Base-by-base conservation (phyloP, 1,284 basidiomycete species). In the Sporisorium exsertum region DNA sequence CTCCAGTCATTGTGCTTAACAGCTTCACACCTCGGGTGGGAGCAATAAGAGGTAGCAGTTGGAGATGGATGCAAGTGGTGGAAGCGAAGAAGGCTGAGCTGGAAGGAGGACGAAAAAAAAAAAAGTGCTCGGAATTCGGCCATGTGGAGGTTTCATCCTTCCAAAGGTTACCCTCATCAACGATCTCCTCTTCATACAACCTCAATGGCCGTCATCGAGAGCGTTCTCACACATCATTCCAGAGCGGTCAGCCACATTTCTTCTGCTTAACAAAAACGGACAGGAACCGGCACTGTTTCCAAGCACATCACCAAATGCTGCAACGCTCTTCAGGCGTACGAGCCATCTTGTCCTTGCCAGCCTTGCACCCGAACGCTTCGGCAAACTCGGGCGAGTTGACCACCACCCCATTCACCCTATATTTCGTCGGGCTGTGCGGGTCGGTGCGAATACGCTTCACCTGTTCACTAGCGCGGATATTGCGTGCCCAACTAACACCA, bases 391-490 rank as follows among this genome's bases (percentile, higher is more conserved):
- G 68, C 55, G 60, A 71, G 70, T 85, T 84, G 57, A 64, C 64
- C 15, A 85, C 57, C 12, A 80, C 72, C 7, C 76, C 81, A 32
- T 79, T 82, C 35, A 83, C 78, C 6, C 84, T 64, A 72, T 68
- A 84, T 65, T 77, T 79, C 35, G 79, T 82, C 9, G 83, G 82
- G 40, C 81, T 81, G 76, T 85, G 83, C 29, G 81, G 80, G 56
- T 85, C 83, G 16, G 83, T 85, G 18, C 76, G 58, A 16, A 83
- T 67, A 3, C 83, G 69, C 57, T 69, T 67, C n/a, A 84, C 58
- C 53, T 75, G 73, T 63, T 84, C 82, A 47, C 72, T 70, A 27
- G 67, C 32, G 3, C 81, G 60, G 27, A 81, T 75, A 56, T 82
- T 83, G 47, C 81, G 72, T 1, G 83, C 74, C 77, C 80, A 85